Evolutionary conservation across 106 monocot species (phyloP).

Genomic region (Narthecium ossifragum): DNA sequence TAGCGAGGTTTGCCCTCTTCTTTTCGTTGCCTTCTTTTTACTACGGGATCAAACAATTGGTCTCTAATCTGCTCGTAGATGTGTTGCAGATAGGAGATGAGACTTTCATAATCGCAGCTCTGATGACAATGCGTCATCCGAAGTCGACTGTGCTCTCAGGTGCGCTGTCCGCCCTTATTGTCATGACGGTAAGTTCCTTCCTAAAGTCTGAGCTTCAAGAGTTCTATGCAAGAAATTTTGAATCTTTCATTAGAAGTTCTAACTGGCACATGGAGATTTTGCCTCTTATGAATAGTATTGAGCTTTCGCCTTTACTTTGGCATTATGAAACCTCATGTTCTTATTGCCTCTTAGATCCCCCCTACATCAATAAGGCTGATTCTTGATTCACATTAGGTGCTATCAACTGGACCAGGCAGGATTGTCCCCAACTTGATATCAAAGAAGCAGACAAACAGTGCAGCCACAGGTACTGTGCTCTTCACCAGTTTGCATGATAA

Average conservation of each 20-base stretch:
- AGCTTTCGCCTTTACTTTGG: background rate
- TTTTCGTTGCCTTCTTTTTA: background rate
- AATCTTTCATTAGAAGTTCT: no score
- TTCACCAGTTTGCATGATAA: background rate
- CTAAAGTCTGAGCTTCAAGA: background rate
- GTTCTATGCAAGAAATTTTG: no score
- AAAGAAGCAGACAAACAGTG: slow-evolving; percentile 91
- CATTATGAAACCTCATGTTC: background rate
- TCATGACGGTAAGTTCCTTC: slow-evolving; percentile 76
- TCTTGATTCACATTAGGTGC: no score
- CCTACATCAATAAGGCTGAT: no score
- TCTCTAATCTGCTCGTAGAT: background rate
- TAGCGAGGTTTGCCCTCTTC: slow-evolving; percentile 45
- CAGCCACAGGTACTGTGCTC: slow-evolving; percentile 66
- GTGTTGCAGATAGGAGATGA: slow-evolving; percentile 84
- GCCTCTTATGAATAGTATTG: background rate
- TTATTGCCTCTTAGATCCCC: no score
- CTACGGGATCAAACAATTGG: background rate
- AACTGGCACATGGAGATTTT: background rate
- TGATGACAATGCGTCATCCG: slow-evolving; percentile 98
- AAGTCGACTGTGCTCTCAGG: slow-evolving; percentile 92
- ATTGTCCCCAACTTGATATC: slow-evolving; percentile 97
- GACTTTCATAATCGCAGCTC: slow-evolving; percentile 95
- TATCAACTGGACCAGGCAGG: slow-evolving; percentile 93
- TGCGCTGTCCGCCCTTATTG: slow-evolving; percentile 77